Evolutionary conservation across 257 asterid genomes (phyloP), one percentile per base, ranked within the genome.

Genomic region (Solanum sejunctum): DNA sequence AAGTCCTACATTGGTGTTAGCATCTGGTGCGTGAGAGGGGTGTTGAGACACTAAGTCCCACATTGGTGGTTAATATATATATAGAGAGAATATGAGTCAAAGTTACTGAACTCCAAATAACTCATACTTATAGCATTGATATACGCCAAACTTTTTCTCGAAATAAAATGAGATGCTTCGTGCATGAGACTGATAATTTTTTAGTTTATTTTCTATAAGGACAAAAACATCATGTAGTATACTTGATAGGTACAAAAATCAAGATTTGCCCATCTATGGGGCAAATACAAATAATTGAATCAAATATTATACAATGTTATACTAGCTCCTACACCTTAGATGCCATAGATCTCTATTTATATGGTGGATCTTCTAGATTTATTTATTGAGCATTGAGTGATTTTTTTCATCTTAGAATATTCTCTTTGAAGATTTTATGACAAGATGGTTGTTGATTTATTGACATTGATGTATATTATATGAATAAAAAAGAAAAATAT

Each of bases 241-340:
- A 72, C 7, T 43, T 45, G 36, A 45, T n/a, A 72, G 82, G 82
- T 51, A 17, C 47, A 78, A 77, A 26, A 26, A 51, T 78, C 49
- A 78, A 78, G 82, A 78, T 78, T 26, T 52, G 26, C 49, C 64
- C 64, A 78, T 78, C 82, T 51, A 52, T 52, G 64, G 47, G 49
- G 49, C 64, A 52, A 52, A 78, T 52, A 47, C 64, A 78, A 32
- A 78, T 78, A 78, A 52, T 78, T 78, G 63, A 26, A 26, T 17
- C 82, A 77, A 77, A 23, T 21, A 51, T 6, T 52, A 17, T 5
- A 78, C 26, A 70, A 10, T 61, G 36, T 18, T 41, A 71, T 12
- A 5, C 17, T 52, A 52, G 26, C 82, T 52, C 11, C 51, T 15
- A 23, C 47, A 26, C 45, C 43, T 78, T 28, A 16, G 49, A 52